Evolutionary conservation across 192 early-diverging fungal genomes (phyloP).

Genomic region (Coemansia reversa): DNA sequence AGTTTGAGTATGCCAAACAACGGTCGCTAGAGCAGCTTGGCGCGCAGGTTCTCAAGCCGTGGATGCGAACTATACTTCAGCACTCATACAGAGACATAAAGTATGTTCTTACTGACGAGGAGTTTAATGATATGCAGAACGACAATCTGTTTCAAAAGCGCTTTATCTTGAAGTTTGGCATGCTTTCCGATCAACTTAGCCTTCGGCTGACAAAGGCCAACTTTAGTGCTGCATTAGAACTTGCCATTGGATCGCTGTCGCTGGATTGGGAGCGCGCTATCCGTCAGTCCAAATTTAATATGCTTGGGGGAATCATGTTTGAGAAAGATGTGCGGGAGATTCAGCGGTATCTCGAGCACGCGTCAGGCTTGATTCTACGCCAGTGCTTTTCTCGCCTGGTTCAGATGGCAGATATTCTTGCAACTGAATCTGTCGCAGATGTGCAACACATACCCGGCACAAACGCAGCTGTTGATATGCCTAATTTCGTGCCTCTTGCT

Average conservation of each 20-base stretch:
- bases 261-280: slow-evolving; percentile 88
- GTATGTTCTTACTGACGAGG: slow-evolving; percentile 89
- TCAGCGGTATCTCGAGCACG: slow-evolving; percentile 61
- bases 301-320: slow-evolving; percentile 88
- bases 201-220: slow-evolving; percentile 68
- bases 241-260: slow-evolving; percentile 67
- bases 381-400: slow-evolving; percentile 79
- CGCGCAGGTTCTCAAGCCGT: slow-evolving; percentile 73
- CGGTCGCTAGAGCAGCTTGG: slow-evolving; percentile 78
- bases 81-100: slow-evolving; percentile 82
- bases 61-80: slow-evolving; percentile 74
- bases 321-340: slow-evolving; percentile 88
- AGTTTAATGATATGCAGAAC: slow-evolving; percentile 79
- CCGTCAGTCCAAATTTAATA: slow-evolving; percentile 83
- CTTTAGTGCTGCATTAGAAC: slow-evolving; percentile 62
- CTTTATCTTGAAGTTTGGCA: slow-evolving; percentile 70
- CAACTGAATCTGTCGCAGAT: slow-evolving; percentile 64
- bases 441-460: slow-evolving; percentile 11
- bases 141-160: slow-evolving; percentile 82
- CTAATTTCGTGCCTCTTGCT: slow-evolving; percentile 5
- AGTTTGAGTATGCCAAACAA: slow-evolving; percentile 57
- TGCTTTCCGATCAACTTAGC: slow-evolving; percentile 44
- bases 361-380: slow-evolving; percentile 62
- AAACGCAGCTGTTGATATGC: slow-evolving; percentile 13
- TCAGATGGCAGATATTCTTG: slow-evolving; percentile 82